Conservation (phyloP, 208 protist genomes). For the Blastocrithidia nonstop region DNA sequence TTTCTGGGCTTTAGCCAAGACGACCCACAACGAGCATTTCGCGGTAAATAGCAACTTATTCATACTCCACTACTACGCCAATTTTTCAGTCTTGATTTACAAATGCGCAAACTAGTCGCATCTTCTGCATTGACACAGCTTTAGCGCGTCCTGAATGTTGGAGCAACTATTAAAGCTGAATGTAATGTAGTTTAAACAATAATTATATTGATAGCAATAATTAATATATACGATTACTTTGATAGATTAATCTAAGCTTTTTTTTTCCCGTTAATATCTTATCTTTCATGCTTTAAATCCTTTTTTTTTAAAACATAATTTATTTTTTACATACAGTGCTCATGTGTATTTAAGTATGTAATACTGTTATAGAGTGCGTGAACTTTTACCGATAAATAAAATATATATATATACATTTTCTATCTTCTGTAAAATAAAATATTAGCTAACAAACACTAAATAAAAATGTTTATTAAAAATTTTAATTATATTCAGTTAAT, state of each 20-base stretch:
- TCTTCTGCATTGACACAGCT: conserved; percentile 48
- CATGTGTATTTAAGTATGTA: too few relatives aligned
- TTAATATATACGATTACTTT: background rate
- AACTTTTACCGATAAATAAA: too few relatives aligned
- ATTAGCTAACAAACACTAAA: too few relatives aligned
- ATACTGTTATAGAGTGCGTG: too few relatives aligned
- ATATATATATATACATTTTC: too few relatives aligned
- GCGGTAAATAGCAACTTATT: conserved; percentile 42
- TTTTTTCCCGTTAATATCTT: conserved; percentile 3
- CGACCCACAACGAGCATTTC: conserved; percentile 23
- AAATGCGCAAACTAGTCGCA: conserved; percentile 38
- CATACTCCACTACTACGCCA: conserved; percentile 33
- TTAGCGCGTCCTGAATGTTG: conserved; percentile 49
- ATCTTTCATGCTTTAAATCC: too few relatives aligned
- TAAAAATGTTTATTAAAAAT: too few relatives aligned
- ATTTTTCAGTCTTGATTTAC: conserved; percentile 39
- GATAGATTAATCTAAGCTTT: background rate
- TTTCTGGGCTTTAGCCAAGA: conserved; percentile 56
- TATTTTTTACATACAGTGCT: too few relatives aligned
- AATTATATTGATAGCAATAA: background rate
- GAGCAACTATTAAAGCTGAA: conserved; percentile 34
- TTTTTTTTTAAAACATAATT: too few relatives aligned
- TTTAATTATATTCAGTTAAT: too few relatives aligned
- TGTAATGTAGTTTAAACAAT: conserved; percentile 14
- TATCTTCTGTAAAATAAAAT: too few relatives aligned